Evolutionary conservation across 1,284 basidiomycete species (phyloP), one percentile per base, ranked within the genome.

Genomic region (Leccinum pallidistipes): DNA sequence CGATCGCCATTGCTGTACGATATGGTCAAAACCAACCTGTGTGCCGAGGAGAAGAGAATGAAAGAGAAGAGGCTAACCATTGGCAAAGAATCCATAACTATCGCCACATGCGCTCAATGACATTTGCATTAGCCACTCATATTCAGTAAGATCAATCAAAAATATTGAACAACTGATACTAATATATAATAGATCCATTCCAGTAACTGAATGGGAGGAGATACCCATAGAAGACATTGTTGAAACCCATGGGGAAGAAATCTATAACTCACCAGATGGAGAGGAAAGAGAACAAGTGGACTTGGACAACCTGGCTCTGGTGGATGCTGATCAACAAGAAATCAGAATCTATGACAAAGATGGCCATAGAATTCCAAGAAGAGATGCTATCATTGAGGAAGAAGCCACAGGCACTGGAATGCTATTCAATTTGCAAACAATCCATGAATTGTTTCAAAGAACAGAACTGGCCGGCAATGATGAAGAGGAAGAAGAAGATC

Each of bases 71-170:
- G 16, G 49, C 49, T 6, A 16, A 50, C 16, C 49, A 50, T 6
- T 50, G 49, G 49, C 11, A 58, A 5, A 16, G 56, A 4, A 2
- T 58, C 0, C 43, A 57, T 3, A 38, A 36, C 2, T 61, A 61
- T 21, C 2, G 3, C 8, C 1, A 40, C 3, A 58, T 62, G 50
- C 12, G 54, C 5, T 43, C 36, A 1, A 45, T 62, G 38, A 49
- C 53, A 4, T 36, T 62, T 12, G 61, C 57, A 11, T 32, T 62
- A 3, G 57, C 61, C 0, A 59, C 57, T 5, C 57, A 62, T n/a
- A 56, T 58, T n/a, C 24, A 58, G 57, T 62, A 11, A 51, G 57
- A 32, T 32, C 2, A 32, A 10, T 32, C 7, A 31, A 24, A 24
- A 24, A 24, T 24, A 24, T 24, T 27, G 4, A 27, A 27, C 4